Conservation (phyloP, 148 eudicot genomes). For the Spergularia bocconei region DNA sequence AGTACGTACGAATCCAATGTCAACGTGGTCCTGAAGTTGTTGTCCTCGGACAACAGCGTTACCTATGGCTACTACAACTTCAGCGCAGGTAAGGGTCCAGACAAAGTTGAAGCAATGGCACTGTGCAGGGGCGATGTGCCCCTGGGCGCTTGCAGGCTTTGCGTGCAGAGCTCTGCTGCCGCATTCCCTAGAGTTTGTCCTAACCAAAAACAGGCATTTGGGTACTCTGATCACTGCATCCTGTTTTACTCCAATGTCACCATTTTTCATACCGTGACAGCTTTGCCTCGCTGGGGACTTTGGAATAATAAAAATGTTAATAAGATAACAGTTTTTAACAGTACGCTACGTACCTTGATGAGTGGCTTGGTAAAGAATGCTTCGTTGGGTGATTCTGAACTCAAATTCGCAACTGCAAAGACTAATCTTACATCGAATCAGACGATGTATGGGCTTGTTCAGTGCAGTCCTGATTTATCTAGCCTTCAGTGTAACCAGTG, state of each 20-base stretch:
- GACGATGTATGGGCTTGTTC: slow-evolving; percentile 26
- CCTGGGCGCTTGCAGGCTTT: slow-evolving; percentile 13
- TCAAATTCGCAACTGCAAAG: slow-evolving; percentile 31
- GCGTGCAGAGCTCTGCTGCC: slow-evolving; percentile 10
- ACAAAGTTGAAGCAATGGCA: slow-evolving; percentile 29
- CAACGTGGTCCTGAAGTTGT: slow-evolving; percentile 14
- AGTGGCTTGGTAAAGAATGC: slow-evolving; percentile 12
- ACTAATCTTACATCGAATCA: slow-evolving; percentile 4
- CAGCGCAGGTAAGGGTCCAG: slow-evolving; percentile 29
- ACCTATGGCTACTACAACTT: slow-evolving; percentile 42
- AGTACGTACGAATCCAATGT: slow-evolving; percentile 29
- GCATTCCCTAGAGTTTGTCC: slow-evolving; percentile 17
- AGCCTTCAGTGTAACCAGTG: slow-evolving; percentile 20
- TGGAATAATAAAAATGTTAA: not conserved
- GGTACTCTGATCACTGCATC: slow-evolving; percentile 24
- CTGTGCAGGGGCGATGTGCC: slow-evolving; percentile 29
- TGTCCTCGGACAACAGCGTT: slow-evolving; percentile 23
- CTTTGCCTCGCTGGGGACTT: not conserved
- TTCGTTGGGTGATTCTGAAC: slow-evolving; percentile 23
- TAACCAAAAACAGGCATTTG: slow-evolving; percentile 21
- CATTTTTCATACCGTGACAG: not conserved
- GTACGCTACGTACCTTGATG: not conserved
- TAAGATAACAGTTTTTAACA: not conserved
- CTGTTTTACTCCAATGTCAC: slow-evolving; percentile 13
- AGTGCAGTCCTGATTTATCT: slow-evolving; percentile 29